Percentiles rank a stretch among this genome's conserved stretches.
Evolutionary conservation across 495 filamentous ascomycete genomes (phyloP).

Genomic region (Neurospora sp.): DNA sequence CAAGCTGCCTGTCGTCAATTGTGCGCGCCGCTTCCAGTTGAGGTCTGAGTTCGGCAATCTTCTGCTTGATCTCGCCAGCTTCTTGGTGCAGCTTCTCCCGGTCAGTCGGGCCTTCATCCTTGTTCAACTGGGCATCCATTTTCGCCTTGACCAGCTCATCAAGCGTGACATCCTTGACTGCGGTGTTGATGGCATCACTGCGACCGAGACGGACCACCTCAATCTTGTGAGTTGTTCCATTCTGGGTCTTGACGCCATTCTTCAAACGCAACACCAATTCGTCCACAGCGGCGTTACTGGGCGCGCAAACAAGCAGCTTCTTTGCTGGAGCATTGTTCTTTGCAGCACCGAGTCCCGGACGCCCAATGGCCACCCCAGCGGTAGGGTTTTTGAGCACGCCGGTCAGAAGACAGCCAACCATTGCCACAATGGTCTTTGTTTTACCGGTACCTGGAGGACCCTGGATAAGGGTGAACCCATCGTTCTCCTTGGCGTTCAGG

Average conservation of each 20-base stretch:
- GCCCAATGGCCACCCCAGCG: slow-evolving; percentile 34
- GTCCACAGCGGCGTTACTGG: slow-evolving; percentile 95
- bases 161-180: slow-evolving; percentile 84
- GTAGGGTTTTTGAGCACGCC: slow-evolving; percentile 40
- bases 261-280: slow-evolving; percentile 92
- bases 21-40: slow-evolving; percentile 61
- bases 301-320: slow-evolving; percentile 90
- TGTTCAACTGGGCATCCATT: slow-evolving; percentile 43
- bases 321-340: slow-evolving; percentile 37
- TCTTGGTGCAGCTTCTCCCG: slow-evolving; percentile 73
- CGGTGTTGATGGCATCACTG: slow-evolving; percentile 84
- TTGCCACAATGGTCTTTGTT: slow-evolving; percentile 95
- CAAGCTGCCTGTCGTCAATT: slow-evolving; percentile 45
- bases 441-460: slow-evolving; percentile 95
- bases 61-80: slow-evolving; percentile 64
- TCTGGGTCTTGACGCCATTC: slow-evolving; percentile 68
- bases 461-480: slow-evolving; percentile 92
- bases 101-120: slow-evolving; percentile 45
- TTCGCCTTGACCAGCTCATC: slow-evolving; percentile 79
- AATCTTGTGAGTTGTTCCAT: slow-evolving; percentile 60
- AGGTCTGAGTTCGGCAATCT: slow-evolving; percentile 54
- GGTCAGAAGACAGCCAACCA: slow-evolving; percentile 79
- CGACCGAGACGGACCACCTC: slow-evolving; percentile 86
- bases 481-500: slow-evolving; percentile 82
- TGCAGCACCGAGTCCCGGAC: slow-evolving; percentile 32